Evolutionary conservation across 495 filamentous ascomycete species (phyloP), one percentile per base, ranked within the genome.

Genomic region (Talaromyces ruber): DNA sequence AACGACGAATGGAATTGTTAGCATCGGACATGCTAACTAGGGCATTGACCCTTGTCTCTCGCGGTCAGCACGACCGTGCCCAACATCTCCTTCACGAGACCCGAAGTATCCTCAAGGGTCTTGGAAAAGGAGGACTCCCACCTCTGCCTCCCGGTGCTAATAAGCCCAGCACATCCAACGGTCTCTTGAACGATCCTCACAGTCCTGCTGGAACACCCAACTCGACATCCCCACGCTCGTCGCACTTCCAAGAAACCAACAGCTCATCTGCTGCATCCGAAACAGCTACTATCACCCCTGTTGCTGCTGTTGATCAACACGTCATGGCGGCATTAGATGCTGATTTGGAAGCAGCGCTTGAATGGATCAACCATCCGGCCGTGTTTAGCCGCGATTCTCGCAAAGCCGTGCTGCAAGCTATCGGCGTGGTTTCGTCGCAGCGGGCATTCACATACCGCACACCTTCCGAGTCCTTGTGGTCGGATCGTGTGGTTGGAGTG

Each of bases 11-110:
- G 94, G 94, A 99, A 74, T 79, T 99, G 3, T 82, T 99, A 28
- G 97, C 95, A 1, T 98, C 95, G 3, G 94, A 99, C 72, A 99
- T 99, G 94, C 79, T 99, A 60, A 97, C 91, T 9, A 82, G 94
- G 45, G 91, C 95, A 4, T 77, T 99, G 56, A 96, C 92, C 0
- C 84, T 99, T 6, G 92, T 97, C 22, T 91, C 91, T 53, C 84
- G 92, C 25, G 90, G 91, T 21, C 92, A 97, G 70, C 89, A 96
- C 68, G 94, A 99, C 63, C 90, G 92, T 30, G 94, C 93, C 1
- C 87, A 94, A 66, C 94, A 95, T 39, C 82, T 98, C 3, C 77
- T 99, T 22, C 89, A 85, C 66, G 94, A 99, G 72, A 99, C 94
- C 12, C 84, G 94, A 2, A 93, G 90, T 66, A 99, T 99, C 61